Percentiles rank a stretch among this genome's conserved stretches.
Conservation (phyloP, 129 eudicot genomes). For the Flaveria bidentis region DNA sequence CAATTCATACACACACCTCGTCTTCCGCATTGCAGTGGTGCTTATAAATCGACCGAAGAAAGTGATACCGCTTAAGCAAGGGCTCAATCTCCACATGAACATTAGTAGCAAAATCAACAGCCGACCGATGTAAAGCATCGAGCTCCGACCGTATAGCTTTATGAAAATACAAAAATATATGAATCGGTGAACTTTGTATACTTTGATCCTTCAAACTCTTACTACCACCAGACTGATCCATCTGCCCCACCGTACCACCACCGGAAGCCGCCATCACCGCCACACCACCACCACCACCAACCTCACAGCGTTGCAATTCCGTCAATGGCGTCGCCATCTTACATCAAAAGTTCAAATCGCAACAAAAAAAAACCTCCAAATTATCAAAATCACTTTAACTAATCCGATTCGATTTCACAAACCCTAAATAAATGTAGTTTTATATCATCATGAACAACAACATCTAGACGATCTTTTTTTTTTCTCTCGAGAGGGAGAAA, state of each 20-base stretch:
- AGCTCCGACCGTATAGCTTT: constrained; percentile 84
- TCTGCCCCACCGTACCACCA: constrained; percentile 41
- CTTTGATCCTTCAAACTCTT: constrained; percentile 34
- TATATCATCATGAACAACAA: constrained; percentile 23
- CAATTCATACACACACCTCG: constrained; percentile 51
- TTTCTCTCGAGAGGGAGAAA: not conserved
- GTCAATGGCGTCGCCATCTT: constrained; percentile 92
- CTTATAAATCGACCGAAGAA: constrained; percentile 77
- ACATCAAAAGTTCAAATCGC: not conserved
- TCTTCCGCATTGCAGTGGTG: constrained; percentile 99
- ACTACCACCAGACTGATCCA: constrained; percentile 40
- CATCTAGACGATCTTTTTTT: constrained; percentile 29
- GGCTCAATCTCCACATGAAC: constrained; percentile 61
- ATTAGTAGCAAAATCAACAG: constrained; percentile 67
- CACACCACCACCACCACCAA: constrained; percentile 65
- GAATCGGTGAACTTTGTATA: constrained; percentile 59
- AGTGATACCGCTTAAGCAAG: constrained; percentile 73
- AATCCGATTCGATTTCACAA: constrained; percentile 54
- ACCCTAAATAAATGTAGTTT: constrained; percentile 35
- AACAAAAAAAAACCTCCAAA: not conserved
- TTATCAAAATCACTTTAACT: constrained; percentile 12
- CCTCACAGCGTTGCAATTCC: constrained; percentile 59
- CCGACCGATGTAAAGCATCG: constrained; percentile 75
- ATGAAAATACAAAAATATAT: constrained; percentile 80
- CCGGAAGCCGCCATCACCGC: constrained; percentile 44